phyloP scores from a whole-genome alignment of 345 rosid species.

The Ceriops zippeliana region DNA sequence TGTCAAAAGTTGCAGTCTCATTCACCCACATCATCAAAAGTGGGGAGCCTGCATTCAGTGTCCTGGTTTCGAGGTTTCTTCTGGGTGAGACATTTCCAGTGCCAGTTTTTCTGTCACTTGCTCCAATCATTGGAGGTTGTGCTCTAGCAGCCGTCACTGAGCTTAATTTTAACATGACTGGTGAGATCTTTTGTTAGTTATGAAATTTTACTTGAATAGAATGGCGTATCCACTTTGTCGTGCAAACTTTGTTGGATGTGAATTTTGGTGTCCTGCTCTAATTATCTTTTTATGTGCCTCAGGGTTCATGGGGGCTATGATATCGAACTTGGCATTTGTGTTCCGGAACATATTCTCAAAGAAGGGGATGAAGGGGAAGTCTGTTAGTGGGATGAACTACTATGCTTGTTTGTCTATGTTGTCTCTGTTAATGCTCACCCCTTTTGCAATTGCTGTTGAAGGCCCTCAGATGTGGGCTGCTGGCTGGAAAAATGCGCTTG shows the following conservation, averaged over 20 bases:
- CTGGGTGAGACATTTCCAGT: conserved; percentile 72
- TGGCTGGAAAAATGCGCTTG: conserved; percentile 74
- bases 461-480: conserved; percentile 94
- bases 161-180: conserved; percentile 88
- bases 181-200: conserved; percentile 32
- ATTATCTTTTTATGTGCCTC: conserved; percentile 14
- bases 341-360: conserved; percentile 90
- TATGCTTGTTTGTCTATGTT: conserved; percentile 86
- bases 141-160: conserved; percentile 90
- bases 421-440: conserved; percentile 78
- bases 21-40: conserved; percentile 97
- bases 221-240: background rate
- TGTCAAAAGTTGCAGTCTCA: conserved; percentile 97
- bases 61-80: conserved; percentile 68
- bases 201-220: background rate
- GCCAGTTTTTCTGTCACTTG: conserved; percentile 73
- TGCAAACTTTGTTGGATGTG: background rate
- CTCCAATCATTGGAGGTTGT: conserved; percentile 92
- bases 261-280: conserved; percentile 10
- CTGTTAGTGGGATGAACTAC: conserved; percentile 95
- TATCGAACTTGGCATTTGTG: conserved; percentile 91
- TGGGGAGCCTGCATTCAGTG: conserved; percentile 94
- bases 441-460: conserved; percentile 91
- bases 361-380: conserved; percentile 94
- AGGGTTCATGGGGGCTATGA: conserved; percentile 99